Evolutionary conservation across 805 yeast species (phyloP).

Genomic region (Metschnikowia henanensis): DNA sequence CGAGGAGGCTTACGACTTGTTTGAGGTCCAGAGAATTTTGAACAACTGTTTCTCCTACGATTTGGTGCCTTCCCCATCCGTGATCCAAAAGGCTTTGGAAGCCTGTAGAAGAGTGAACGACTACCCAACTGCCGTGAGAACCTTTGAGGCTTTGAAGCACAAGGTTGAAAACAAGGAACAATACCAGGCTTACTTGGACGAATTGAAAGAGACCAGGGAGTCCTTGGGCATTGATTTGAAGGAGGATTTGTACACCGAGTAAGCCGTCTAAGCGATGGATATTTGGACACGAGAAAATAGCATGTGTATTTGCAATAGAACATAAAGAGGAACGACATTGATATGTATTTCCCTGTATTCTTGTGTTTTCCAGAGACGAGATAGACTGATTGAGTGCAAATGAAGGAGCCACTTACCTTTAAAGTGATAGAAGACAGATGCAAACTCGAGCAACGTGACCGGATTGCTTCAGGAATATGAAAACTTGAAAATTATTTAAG

Average conservation of each 20-base stretch:
- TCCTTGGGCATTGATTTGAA: constrained; percentile 92
- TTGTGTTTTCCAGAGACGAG: too few relatives aligned
- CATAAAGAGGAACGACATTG: background rate
- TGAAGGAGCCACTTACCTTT: too few relatives aligned
- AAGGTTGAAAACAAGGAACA: constrained; percentile 94
- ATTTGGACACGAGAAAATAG: background rate
- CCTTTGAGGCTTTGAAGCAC: constrained; percentile 94
- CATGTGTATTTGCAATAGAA: constrained; percentile 11
- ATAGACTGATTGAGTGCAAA: too few relatives aligned
- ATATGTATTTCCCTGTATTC: background rate
- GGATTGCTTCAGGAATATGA: too few relatives aligned
- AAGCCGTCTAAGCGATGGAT: background rate
- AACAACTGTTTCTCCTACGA: constrained; percentile 99
- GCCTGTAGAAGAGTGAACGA: constrained; percentile 99
- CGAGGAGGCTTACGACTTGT: constrained; percentile 63
- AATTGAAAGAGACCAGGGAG: constrained; percentile 85
- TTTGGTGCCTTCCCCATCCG: constrained; percentile 97
- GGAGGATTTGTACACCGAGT: constrained; percentile 69
- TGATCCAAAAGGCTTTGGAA: constrained; percentile 90
- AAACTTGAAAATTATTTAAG: too few relatives aligned
- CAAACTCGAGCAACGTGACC: too few relatives aligned
- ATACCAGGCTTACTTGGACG: constrained; percentile 94
- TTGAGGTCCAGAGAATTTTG: constrained; percentile 74
- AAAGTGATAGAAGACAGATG: too few relatives aligned
- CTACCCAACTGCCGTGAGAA: constrained; percentile 98